Percentiles rank a stretch among this genome's conserved stretches.
phyloP scores from a whole-genome alignment of 192 early-diverging fungal species.

The Backusella luteola region DNA sequence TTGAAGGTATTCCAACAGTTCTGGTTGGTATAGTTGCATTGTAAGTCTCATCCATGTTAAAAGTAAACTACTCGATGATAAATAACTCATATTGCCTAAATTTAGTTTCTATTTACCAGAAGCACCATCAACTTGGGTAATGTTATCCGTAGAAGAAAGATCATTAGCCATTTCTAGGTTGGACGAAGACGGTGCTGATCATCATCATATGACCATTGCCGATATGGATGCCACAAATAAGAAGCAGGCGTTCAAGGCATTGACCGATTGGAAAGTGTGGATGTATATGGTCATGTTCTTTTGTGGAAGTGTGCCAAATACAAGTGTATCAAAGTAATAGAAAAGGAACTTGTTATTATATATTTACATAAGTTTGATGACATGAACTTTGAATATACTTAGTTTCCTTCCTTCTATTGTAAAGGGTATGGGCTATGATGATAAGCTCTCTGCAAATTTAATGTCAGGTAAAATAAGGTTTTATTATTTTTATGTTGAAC shows the following conservation, averaged over 20 bases:
- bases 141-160: conserved; percentile 19
- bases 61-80: background rate
- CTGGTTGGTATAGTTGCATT: conserved; percentile 24
- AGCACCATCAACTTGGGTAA: conserved; percentile 19
- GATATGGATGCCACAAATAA: conserved; percentile 25
- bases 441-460: conserved; percentile 32
- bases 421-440: conserved; percentile 29
- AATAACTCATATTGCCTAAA: background rate
- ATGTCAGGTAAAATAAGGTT: conserved; percentile 25
- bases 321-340: conserved; percentile 35
- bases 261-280: conserved; percentile 36
- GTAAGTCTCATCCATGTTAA: background rate
- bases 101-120: conserved; percentile 29
- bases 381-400: background rate
- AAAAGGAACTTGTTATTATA: background rate
- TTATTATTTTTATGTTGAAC: background rate
- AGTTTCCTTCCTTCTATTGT: conserved; percentile 37
- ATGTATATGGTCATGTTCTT: conserved; percentile 39
- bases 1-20: conserved; percentile 34
- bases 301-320: conserved; percentile 38
- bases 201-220: conserved; percentile 13
- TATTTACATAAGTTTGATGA: background rate
- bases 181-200: background rate
- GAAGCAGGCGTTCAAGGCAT: conserved; percentile 18
- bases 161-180: conserved; percentile 17